Evolutionary conservation across 1,284 basidiomycete species (phyloP), one percentile per base, ranked within the genome.

Genomic region (Rhodotorula sp.): DNA sequence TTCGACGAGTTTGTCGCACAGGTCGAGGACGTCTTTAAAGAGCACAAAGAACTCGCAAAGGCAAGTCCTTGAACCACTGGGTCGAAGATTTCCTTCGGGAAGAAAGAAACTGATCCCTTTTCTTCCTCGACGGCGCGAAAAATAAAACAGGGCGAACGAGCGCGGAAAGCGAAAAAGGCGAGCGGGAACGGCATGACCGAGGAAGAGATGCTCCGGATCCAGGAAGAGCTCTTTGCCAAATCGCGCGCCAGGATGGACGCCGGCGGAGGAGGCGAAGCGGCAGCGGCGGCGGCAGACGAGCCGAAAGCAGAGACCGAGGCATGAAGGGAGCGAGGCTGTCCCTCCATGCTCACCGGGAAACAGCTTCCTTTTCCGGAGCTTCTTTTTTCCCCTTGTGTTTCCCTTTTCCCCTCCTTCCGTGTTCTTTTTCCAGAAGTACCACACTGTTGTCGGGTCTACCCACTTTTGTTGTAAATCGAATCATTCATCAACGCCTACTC

Each of bases 1-100:
- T 95, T 95, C 77, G 91, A 93, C 76, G 85, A 86, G 22, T 95
- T 93, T 80, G 89, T 89, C 26, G 83, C 87, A 22, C 94, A 97
- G 77, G 93, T 97, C 8, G 89, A 95, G 79, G 90, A 90, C 77
- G 94, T 97, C 33, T 83, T 96, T 67, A 88, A 92, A 78, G 95
- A 97, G 78, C 94, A 97, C 80, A 97, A 98, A 79, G 91, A 94
- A 79, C 90, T 93, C 74, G 90, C 91, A 80, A 97, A 95, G 86
- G 81, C 80, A n/a, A 37, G 76, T 42, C 49, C 51, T 24, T n/a
- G 51, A 53, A 4, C n/a, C 26, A 6, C 51, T 22, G 56, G 22
- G 6, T 15, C 22, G 24, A 26, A 14, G 6, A 18, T 7, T 6
- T 14, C 49, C 22, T 51, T 22, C 14, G 7, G 49, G 22, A 7